Percentiles rank a stretch among this genome's conserved stretches.
These are phyloP conservation scores for Chlorella sp. DNA, from an alignment of 139 green algal species.

Conservation along the genomic window DNA sequence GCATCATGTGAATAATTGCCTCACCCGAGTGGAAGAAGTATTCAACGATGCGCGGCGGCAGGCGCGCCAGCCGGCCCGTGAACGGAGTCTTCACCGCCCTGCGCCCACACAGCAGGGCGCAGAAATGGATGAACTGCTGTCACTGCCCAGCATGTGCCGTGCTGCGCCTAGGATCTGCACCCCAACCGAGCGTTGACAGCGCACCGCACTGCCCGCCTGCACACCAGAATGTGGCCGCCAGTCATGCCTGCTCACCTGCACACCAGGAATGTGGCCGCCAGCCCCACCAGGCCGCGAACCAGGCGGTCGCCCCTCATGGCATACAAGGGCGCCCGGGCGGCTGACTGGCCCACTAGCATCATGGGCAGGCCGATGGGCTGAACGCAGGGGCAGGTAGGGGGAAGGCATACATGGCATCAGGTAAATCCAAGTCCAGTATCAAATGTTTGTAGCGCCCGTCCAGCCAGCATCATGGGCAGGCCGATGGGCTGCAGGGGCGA, in stretches of 20 bases:
- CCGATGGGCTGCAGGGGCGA: neutral
- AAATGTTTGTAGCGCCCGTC: too few relatives aligned
- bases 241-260: constrained; percentile 2
- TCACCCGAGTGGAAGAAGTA: neutral
- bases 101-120: neutral
- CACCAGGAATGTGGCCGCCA: constrained; percentile 16
- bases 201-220: neutral
- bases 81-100: neutral
- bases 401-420: too few relatives aligned
- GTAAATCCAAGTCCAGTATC: too few relatives aligned
- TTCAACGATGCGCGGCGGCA: constrained; percentile 4
- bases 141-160: neutral
- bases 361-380: constrained; percentile 18
- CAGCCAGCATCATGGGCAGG: constrained; percentile 10
- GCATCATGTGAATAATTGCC: too few relatives aligned
- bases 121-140: neutral
- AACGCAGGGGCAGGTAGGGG: neutral
- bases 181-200: neutral
- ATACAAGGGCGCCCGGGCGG: constrained; percentile 5
- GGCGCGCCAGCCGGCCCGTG: constrained; percentile 10
- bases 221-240: too few relatives aligned
- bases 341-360: constrained; percentile 6
- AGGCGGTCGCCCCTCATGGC: neutral
- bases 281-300: neutral
- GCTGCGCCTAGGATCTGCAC: neutral